A percentile compares a stretch with the other conserved stretches of the same genome.
Conservation (phyloP, 305 asterid genomes). For the Fraxinus ornus region DNA sequence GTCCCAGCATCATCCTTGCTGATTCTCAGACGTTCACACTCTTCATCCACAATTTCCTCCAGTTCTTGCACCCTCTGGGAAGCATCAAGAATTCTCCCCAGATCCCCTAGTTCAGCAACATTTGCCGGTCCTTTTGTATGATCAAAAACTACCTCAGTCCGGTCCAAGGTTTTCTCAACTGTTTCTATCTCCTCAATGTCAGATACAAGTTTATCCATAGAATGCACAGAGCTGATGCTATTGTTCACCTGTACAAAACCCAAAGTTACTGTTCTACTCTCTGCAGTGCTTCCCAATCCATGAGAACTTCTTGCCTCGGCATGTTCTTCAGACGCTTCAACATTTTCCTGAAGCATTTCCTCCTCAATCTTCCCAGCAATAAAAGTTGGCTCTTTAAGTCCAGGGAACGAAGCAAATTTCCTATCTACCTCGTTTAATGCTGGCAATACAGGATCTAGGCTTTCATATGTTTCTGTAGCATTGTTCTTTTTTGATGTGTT, state of each 20-base stretch:
- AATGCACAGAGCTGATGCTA: conserved; percentile 23
- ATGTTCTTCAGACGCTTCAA: conserved; percentile 38
- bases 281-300: conserved; percentile 37
- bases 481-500: conserved; percentile 24
- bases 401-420: conserved; percentile 29
- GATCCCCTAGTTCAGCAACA: conserved; percentile 19
- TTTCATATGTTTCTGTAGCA: conserved; percentile 26
- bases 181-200: conserved; percentile 24
- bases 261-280: conserved; percentile 34
- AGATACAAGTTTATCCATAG: conserved; percentile 24
- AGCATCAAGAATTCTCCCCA: conserved; percentile 28
- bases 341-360: conserved; percentile 31
- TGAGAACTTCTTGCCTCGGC: conserved; percentile 33
- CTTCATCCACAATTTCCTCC: conserved; percentile 33
- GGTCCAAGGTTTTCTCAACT: conserved; percentile 29
- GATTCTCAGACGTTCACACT: conserved; percentile 25
- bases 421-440: conserved; percentile 24
- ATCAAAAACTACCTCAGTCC: conserved; percentile 14
- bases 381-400: conserved; percentile 20
- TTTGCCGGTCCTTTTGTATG: conserved; percentile 24
- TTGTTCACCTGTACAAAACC: conserved; percentile 44
- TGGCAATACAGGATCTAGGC: conserved; percentile 26
- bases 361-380: conserved; percentile 27
- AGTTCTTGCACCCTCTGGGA: conserved; percentile 30
- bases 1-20: conserved; percentile 31